Base-by-base conservation (phyloP, 1,284 basidiomycete genomes). In the Leccinum pseudoinsigne region DNA sequence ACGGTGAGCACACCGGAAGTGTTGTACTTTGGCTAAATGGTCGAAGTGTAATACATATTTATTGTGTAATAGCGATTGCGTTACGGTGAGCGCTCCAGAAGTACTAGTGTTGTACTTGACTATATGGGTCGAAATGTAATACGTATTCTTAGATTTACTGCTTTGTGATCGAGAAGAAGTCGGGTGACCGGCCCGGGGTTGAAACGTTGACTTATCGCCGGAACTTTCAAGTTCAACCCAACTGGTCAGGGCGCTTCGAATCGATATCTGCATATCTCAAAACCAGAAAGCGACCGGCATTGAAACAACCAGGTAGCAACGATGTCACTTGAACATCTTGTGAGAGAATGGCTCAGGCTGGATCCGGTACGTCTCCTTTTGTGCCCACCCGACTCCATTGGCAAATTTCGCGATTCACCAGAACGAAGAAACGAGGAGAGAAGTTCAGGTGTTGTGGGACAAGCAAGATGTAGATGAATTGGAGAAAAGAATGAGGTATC, bases 401-500 rank as follows among this genome's bases (percentile, higher is more conserved):
- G 9, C 10, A 3, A 54, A 60, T 18, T 53, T 57, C 16, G 1
- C 16, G 12, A 31, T 14, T 26, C 38, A 9, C 53, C 51, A 89
- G 87, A 89, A 89, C 67, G 75, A 79, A 59, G 66, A 69, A 14
- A 89, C 87, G 2, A 80, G 82, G 61, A 66, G 67, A 38, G 86
- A 90, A 68, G 81, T 92, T 50, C 77, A 85, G 65, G 60, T 64
- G 1, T 76, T 91, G 40, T 82, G 82, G 80, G 73, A 80, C 53
- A 67, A 72, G 18, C 73, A 77, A 38, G 74, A 86, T 59, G 69
- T 72, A 18, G 71, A 74, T 9, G 86, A 88, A 74, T 74, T 92
- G 28, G 81, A 85, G 61, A 79, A 74, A 63, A 79, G 88, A 36
- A 81, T 92, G 80, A 83, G 84, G 87, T 86, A 63, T 54, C 67